Evolutionary conservation across 176 grass and related monocot genomes (phyloP), one percentile per base, ranked within the genome.

Genomic region (Cymbopogon citratus): DNA sequence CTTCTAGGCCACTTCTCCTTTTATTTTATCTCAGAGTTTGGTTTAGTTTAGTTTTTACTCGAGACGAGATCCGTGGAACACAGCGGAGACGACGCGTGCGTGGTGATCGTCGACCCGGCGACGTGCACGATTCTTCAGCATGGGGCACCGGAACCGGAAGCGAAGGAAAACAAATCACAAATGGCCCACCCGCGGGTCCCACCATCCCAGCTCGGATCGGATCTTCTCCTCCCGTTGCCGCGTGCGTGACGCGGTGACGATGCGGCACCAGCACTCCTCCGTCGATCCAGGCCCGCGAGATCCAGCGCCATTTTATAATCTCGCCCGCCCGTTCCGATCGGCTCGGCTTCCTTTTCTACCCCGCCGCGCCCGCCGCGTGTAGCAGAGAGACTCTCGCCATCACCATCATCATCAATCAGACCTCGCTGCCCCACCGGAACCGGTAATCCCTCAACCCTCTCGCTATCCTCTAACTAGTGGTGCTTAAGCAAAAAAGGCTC

Each of bases 401-500:
- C 45, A 16, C 45, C 45, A 7, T 44, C 45, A 14, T 12, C 44
- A 21, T 52, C 51, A n/a, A n/a, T n/a, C n/a, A n/a, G n/a, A n/a
- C n/a, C n/a, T n/a, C n/a, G n/a, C 16, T 54, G 51, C 51, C 18
- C 49, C 16, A 54, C 18, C 3, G 51, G 51, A 3, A 57, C 52
- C 19, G 52, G 52, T 57, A 57, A 57, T 57, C 76, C 26, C 16
- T 78, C 65, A 65, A 65, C 76, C 60, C 76, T 66, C 40, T 66
- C 45, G 40, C 38, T 34, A 2, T 7, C 40, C 39, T 27, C 15
- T 21, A 18, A 18, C 45, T 3, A 35, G 28, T 31, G 71, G 45
- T 18, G 75, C 75, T 43, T 18, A n/a, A 35, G 39, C 69, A 4
- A 3, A 61, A 25, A 18, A 18, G 15, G 69, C 69, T 48, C 24